These are phyloP conservation scores for Hapsidospora chrysogenum DNA, from an alignment of 495 filamentous ascomycete species.

Conservation along the genomic window DNA sequence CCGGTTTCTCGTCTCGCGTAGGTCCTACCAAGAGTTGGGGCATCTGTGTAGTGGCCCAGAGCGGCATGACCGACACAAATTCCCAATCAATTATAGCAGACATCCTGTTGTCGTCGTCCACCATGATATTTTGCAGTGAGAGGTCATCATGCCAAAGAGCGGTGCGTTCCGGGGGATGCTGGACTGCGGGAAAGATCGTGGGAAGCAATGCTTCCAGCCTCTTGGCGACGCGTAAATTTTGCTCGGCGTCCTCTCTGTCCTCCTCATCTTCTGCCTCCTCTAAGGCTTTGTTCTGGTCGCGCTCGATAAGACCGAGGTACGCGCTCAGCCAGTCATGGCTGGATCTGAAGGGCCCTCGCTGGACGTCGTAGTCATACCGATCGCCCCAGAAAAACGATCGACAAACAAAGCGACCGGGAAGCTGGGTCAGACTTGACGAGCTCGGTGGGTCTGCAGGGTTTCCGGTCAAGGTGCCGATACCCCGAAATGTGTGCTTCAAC, in stretches of 20 bases:
- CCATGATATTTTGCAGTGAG: conserved; percentile 20
- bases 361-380: not conserved
- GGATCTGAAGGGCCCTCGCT: not conserved
- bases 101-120: conserved; percentile 13
- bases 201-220: conserved; percentile 2
- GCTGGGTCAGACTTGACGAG: not conserved
- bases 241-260: conserved; percentile 3
- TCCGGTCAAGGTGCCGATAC: conserved; percentile 7
- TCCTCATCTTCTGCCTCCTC: conserved; percentile 5
- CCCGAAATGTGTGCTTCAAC: conserved; percentile 2
- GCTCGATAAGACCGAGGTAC: not conserved
- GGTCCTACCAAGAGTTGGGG: conserved; percentile 13
- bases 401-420: not conserved
- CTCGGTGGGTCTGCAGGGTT: not conserved
- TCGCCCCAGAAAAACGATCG: not conserved
- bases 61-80: conserved; percentile 17
- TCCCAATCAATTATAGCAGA: conserved; percentile 32
- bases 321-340: not conserved
- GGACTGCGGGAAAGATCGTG: conserved; percentile 5
- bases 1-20: conserved; percentile 9
- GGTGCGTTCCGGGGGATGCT: conserved; percentile 5
- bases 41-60: conserved; percentile 14
- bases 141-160: conserved; percentile 23
- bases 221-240: conserved; percentile 1
- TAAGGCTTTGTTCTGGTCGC: not conserved